Evolutionary conservation across 2,329 filamentous ascomycete species (phyloP), one percentile per base, ranked within the genome.

Genomic region (Conoideocrella luteorostrata): DNA sequence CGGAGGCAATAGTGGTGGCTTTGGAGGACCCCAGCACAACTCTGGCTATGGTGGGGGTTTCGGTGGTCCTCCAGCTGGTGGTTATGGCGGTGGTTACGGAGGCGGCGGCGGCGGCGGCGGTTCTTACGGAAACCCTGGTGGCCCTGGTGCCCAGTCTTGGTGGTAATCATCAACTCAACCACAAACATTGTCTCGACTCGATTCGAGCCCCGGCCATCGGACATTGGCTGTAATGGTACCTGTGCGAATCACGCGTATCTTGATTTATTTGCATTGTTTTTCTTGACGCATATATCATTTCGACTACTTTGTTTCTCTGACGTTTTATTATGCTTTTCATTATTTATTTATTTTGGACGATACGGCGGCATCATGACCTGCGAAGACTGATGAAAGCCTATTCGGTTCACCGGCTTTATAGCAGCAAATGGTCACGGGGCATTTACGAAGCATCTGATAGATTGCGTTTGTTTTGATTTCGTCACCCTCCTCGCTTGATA

Each of bases 91-190:
- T 29, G 59, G 65, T 43, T 66, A 67, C 26, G 67, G 69, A 47
- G 59, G 69, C 54, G 68, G 70, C 48, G 72, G 69, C 38, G 58
- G 61, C 36, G 63, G 68, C 33, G 68, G 72, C 35, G 68, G 69
- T 45, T 61, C 69, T 58, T 77, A 78, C 48, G 66, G 78, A 65
- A 86, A 86, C 67, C 83, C 84, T 64, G 84, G 86, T 68, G 82
- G 83, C 55, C 71, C 71, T 36, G 78, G 78, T 47, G 77, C 78
- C 59, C 79, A 80, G 61, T 81, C 74, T 50, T 82, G 78, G 54
- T 87, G 84, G 84, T 88, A 51, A 13, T 15, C 6, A 7, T 30
- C 13, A 13, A 9, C 37, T 35, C 38, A 22, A 28, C 26, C 36
- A 43, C 46, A 41, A 42, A 38, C n/a, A 28, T 9, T 36, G 47